These are phyloP conservation scores for Persicaria maculosa DNA, from an alignment of 148 eudicot genomes.

Conservation along the genomic window DNA sequence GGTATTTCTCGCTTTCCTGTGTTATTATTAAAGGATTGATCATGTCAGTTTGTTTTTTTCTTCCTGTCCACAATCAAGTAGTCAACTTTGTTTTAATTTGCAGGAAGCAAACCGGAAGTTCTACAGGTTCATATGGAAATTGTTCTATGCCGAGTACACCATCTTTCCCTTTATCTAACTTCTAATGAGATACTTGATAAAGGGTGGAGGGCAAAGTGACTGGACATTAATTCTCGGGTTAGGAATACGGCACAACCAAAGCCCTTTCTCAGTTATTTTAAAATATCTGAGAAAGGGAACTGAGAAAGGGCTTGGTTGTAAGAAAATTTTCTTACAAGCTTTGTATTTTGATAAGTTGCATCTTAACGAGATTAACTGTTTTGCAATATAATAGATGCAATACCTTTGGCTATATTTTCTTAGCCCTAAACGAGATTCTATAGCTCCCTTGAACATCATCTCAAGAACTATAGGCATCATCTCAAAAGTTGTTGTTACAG, in stretches of 20 bases:
- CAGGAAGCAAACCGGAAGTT: conserved; percentile 89
- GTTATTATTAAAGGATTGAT: neutral
- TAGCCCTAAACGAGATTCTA: too few relatives aligned
- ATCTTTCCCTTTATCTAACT: conserved; percentile 68
- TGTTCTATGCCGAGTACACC: conserved; percentile 80
- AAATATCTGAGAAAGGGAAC: too few relatives aligned
- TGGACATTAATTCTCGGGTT: neutral
- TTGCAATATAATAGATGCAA: neutral
- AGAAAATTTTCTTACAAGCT: neutral
- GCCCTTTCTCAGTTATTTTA: neutral
- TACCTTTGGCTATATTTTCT: neutral
- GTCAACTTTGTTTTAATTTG: conserved; percentile 21
- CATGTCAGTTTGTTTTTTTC: neutral
- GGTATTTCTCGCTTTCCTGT: conserved; percentile 32
- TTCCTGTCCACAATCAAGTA: neutral
- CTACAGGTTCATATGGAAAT: conserved; percentile 92
- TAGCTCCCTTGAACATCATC: too few relatives aligned
- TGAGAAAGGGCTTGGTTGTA: too few relatives aligned
- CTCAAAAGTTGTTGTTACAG: too few relatives aligned
- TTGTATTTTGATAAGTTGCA: neutral
- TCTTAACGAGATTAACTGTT: neutral
- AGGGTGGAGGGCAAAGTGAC: neutral
- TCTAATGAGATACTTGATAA: neutral
- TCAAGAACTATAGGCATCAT: too few relatives aligned
- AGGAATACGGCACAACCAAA: neutral